phyloP scores from a whole-genome alignment of 2,329 filamentous ascomycete species.

The Aulographum hederae region DNA sequence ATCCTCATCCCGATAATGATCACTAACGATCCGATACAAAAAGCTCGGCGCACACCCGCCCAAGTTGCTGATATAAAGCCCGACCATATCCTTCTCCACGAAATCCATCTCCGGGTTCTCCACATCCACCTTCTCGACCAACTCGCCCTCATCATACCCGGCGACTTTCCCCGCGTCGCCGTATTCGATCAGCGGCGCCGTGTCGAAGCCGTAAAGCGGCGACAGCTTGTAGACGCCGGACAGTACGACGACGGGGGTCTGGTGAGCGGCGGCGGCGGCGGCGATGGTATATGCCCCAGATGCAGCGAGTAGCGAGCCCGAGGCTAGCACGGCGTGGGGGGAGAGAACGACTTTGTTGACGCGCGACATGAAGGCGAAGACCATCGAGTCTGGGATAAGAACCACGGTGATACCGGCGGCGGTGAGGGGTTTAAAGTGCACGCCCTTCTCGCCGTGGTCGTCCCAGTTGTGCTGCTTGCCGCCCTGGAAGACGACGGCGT shows the following conservation, averaged over 20 bases:
- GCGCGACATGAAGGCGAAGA: conserved; percentile 86
- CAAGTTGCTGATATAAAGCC: conserved; percentile 76
- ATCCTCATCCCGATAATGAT: conserved; percentile 60
- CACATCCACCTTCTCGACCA: conserved; percentile 62
- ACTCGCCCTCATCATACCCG: conserved; percentile 57
- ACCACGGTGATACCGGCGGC: conserved; percentile 67
- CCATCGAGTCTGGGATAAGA: conserved; percentile 63
- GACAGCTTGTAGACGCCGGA: conserved; percentile 88
- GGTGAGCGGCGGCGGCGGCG: conserved; percentile 64
- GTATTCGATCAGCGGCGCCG: conserved; percentile 69
- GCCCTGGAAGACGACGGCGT: conserved; percentile 41
- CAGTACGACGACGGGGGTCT: conserved; percentile 72
- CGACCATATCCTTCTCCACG: conserved; percentile 56
- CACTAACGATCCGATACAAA: conserved; percentile 53
- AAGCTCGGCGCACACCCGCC: conserved; percentile 51
- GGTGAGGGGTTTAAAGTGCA: conserved; percentile 58
- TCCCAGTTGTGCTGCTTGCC: conserved; percentile 19
- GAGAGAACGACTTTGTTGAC: conserved; percentile 91
- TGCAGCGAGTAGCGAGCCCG: conserved; percentile 70
- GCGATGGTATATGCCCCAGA: conserved; percentile 73
- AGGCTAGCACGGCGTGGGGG: conserved; percentile 72
- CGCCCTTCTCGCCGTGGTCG: conserved; percentile 25
- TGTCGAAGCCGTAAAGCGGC: conserved; percentile 71
- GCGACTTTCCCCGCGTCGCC: conserved; percentile 64
- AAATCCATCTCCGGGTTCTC: conserved; percentile 70